Percentiles rank a stretch among this genome's conserved stretches.
These are phyloP conservation scores for Emericellopsis atlantica DNA, from an alignment of 2,329 filamentous ascomycete genomes.

Conservation along the genomic window DNA sequence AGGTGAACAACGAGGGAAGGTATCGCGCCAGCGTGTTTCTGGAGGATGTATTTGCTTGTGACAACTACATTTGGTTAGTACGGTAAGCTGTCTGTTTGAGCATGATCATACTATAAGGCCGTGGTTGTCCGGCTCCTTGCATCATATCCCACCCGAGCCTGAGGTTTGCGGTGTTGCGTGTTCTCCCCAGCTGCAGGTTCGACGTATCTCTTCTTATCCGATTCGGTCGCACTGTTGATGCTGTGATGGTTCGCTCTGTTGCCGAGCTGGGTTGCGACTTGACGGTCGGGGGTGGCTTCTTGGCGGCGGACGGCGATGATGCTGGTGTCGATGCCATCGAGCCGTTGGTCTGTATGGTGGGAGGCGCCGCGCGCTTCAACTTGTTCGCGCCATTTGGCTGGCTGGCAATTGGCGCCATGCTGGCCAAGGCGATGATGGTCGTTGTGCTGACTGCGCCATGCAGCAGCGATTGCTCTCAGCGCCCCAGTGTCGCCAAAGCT, in stretches of 20 bases:
- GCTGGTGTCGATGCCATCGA: conserved; percentile 44
- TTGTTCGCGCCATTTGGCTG: conserved; percentile 37
- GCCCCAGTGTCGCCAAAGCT: no score
- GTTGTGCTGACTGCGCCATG: neutral
- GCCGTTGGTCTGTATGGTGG: conserved; percentile 56
- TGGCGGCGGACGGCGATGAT: conserved; percentile 45
- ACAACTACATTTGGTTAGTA: conserved; percentile 41
- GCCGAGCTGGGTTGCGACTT: conserved; percentile 15
- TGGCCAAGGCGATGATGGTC: conserved; percentile 6
- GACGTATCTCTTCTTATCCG: conserved; percentile 45
- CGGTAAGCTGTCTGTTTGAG: neutral
- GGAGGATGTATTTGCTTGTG: conserved; percentile 67
- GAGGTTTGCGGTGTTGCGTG: conserved; percentile 36
- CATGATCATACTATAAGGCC: conserved; percentile 34
- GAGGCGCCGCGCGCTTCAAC: conserved; percentile 55
- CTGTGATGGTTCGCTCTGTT: conserved; percentile 22
- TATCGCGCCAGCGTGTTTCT: conserved; percentile 60
- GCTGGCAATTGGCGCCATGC: conserved; percentile 40
- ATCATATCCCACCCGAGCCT: conserved; percentile 30
- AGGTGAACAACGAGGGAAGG: conserved; percentile 83
- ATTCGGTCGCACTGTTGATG: conserved; percentile 34
- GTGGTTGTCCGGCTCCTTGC: conserved; percentile 28
- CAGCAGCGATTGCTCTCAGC: neutral
- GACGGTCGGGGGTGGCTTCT: conserved; percentile 34
- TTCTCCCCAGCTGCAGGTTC: conserved; percentile 28